Evolutionary conservation across 2,329 filamentous ascomycete species (phyloP), one percentile per base, ranked within the genome.

Genomic region (Zasmidium citrigriseum): DNA sequence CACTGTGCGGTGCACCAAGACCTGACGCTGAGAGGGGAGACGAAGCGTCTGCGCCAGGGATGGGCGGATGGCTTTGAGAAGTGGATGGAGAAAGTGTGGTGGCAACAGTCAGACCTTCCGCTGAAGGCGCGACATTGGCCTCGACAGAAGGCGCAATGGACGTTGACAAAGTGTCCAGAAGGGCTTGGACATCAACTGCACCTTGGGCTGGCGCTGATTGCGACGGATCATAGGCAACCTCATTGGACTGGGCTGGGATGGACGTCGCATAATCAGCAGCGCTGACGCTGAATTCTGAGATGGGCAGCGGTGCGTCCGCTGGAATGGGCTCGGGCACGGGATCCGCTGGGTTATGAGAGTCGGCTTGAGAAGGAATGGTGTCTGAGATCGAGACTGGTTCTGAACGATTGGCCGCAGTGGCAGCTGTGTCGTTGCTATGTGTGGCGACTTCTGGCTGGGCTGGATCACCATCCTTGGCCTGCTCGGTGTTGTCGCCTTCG

Each of bases 111-210:
- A 53, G 29, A 52, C 70, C 69, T 71, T 75, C 74, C 62, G 70
- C 70, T 46, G 67, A 65, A 53, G 70, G 57, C 9, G 64, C 52
- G 18, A 55, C 54, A 57, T 50, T 58, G 41, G 55, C 59, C 29
- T 63, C 68, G 64, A 67, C 66, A 52, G 72, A 65, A 64, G 72
- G 63, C 44, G 64, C 58, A 23, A 60, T 52, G 57, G 73, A 71
- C 59, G 62, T 59, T 41, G 69, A 61, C 25, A 80, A 69, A 56
- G 74, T 76, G 64, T 78, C 75, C 68, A 81, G 71, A 59, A 81
- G 67, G 54, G 77, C 73, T 72, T 80, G 77, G 57, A 78, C 75
- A 67, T 80, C 74, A 69, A 80, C 71, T 68, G 70, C 71, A 68
- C 68, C 67, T 34, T 56, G 60, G 23, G 53, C 20, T 29, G 60